Evolutionary conservation across 2,329 filamentous ascomycete species (phyloP).

Genomic region (Pseudogymnoascus sp.): DNA sequence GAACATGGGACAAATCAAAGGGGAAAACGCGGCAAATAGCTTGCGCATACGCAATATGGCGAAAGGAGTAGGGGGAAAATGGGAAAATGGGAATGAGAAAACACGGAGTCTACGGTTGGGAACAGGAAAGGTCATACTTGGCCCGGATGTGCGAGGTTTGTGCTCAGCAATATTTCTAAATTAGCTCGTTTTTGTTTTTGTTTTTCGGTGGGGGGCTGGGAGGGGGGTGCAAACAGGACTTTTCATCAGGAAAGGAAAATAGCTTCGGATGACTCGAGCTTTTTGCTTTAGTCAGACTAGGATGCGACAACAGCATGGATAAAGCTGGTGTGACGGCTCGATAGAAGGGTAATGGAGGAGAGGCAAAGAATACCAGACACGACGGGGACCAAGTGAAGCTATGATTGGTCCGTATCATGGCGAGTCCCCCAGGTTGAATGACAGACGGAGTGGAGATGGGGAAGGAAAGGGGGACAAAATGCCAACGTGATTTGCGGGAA

Average conservation of each 20-base stretch:
- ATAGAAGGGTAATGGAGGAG: not conserved
- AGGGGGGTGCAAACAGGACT: not conserved
- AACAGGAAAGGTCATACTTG: not conserved
- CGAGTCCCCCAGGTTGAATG: not conserved
- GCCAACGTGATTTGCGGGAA: not conserved
- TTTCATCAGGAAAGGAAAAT: not conserved
- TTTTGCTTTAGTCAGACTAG: not conserved
- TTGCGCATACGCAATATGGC: not conserved
- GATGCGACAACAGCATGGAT: not conserved
- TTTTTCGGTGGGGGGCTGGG: not conserved
- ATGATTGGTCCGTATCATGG: not conserved
- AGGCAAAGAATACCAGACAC: not conserved
- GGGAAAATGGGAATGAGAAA: not conserved
- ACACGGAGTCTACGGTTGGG: not conserved
- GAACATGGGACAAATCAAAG: not conserved
- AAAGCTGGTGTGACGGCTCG: not conserved
- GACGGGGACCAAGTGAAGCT: not conserved
- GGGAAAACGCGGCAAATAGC: not conserved
- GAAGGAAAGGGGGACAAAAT: not conserved
- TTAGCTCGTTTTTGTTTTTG: not conserved
- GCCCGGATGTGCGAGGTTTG: not conserved
- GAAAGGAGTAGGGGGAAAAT: not conserved
- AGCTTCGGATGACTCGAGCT: not conserved
- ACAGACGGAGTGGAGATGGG: not conserved
- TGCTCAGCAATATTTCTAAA: conserved; percentile 1